Conservation (phyloP, 106 monocot genomes). For the Dioscorea zingiberensis region DNA sequence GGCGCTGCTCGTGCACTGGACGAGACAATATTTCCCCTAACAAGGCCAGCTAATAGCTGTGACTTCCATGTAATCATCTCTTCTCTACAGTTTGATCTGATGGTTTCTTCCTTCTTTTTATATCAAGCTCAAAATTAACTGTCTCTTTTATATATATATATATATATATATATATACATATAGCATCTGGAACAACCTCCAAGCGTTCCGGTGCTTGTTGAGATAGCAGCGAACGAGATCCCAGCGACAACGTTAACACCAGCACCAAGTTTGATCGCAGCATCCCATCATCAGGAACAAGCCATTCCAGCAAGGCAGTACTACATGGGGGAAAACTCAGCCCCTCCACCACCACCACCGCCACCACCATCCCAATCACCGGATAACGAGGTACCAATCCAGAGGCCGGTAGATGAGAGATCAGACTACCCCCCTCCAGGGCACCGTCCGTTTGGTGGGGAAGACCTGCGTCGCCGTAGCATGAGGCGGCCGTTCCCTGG, state of each 20-base stretch:
- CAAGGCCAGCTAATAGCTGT: not conserved
- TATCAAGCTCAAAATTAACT: too few species aligned
- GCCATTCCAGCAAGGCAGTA: not conserved
- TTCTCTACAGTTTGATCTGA: not conserved
- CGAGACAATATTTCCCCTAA: not conserved
- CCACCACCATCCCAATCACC: not conserved
- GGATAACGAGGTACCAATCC: not conserved
- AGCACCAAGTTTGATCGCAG: not conserved
- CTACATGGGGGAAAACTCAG: not conserved
- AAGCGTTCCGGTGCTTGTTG: not conserved
- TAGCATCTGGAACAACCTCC: not conserved
- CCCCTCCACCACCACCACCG: not conserved
- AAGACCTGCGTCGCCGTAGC: not conserved
- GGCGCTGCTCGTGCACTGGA: not conserved
- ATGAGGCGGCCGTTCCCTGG: not conserved
- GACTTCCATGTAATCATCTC: not conserved
- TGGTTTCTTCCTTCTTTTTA: too few species aligned
- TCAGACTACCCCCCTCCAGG: slow-evolving; percentile 1
- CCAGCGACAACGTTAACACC: not conserved
- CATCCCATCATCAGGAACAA: not conserved
- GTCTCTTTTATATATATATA: too few species aligned
- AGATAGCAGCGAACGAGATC: not conserved
- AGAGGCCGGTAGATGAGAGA: not conserved
- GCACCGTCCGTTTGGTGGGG: not conserved
- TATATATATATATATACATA: too few species aligned